Evolutionary conservation across 2,329 filamentous ascomycete species (phyloP).

Genomic region (Ceratocystis huliohia): DNA sequence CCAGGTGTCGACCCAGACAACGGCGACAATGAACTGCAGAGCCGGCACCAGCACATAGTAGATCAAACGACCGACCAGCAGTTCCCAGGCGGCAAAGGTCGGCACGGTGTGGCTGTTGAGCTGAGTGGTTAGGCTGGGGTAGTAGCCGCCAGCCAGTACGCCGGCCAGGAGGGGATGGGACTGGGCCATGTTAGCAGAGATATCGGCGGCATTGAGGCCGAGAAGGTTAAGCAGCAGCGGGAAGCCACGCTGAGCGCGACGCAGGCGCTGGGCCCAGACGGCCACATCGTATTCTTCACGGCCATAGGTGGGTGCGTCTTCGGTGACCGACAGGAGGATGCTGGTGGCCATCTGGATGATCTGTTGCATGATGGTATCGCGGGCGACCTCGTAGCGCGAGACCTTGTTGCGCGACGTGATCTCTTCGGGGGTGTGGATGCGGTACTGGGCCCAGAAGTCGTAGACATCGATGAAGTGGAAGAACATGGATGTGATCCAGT

Average conservation of each 20-base stretch:
- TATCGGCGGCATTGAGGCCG: conserved; percentile 61
- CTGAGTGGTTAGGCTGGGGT: conserved; percentile 55
- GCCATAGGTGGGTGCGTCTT: conserved; percentile 60
- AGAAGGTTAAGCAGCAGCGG: conserved; percentile 57
- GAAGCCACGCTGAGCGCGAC: conserved; percentile 65
- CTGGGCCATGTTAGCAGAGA: conserved; percentile 62
- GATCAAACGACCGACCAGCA: conserved; percentile 57
- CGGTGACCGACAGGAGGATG: conserved; percentile 53
- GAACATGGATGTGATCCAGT: conserved; percentile 75
- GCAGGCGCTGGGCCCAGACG: conserved; percentile 74
- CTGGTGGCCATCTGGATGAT: conserved; percentile 70
- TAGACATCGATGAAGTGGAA: conserved; percentile 80
- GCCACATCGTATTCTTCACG: conserved; percentile 77
- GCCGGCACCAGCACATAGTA: conserved; percentile 69
- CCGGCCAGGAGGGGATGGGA: conserved; percentile 64
- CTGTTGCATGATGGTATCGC: conserved; percentile 87
- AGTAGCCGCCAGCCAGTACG: conserved; percentile 65
- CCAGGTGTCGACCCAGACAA: conserved; percentile 82
- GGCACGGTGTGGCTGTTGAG: conserved; percentile 47
- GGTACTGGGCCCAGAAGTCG: conserved; percentile 80
- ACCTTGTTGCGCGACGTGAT: conserved; percentile 79
- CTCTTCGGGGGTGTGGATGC: conserved; percentile 88
- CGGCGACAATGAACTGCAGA: conserved; percentile 62
- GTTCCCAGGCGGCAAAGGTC: conserved; percentile 74
- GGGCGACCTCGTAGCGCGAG: conserved; percentile 68